Conservation (phyloP, 306 rosid species). For the Hippophae rhamnoides region DNA sequence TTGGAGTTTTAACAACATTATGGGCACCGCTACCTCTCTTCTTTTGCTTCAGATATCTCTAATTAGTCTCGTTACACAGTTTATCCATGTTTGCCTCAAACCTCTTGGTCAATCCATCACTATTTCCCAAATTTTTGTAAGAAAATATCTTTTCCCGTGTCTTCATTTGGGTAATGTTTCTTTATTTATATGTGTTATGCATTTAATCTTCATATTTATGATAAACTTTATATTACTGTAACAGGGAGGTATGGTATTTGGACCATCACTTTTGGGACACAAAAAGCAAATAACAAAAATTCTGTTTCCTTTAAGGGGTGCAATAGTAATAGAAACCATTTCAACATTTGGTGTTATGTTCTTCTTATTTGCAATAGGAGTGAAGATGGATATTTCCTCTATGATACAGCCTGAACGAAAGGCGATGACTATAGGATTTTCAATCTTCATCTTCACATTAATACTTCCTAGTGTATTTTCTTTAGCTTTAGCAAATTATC, state of each 20-base stretch:
- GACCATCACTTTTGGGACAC: conserved; percentile 48
- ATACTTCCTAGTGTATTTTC: conserved; percentile 3
- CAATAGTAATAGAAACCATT: conserved; percentile 26
- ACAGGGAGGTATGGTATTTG: conserved; percentile 51
- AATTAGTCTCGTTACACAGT: conserved; percentile 25
- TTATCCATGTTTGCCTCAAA: conserved; percentile 24
- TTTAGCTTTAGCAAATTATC: neutral
- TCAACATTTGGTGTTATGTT: conserved; percentile 36
- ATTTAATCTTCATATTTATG: too few species aligned
- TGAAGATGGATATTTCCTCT: conserved; percentile 26
- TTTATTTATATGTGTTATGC: too few species aligned
- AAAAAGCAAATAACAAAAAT: neutral
- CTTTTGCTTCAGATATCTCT: conserved; percentile 42
- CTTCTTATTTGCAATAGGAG: conserved; percentile 38
- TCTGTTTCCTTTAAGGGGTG: conserved; percentile 38
- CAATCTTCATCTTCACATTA: conserved; percentile 21
- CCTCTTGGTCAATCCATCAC: conserved; percentile 56
- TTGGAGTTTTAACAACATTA: conserved; percentile 18
- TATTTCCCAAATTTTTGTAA: conserved; percentile 60
- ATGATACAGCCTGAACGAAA: conserved; percentile 32
- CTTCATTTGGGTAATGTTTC: neutral
- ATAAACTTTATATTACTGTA: too few species aligned
- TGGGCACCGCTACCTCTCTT: conserved; percentile 35
- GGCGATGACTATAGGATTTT: conserved; percentile 28
- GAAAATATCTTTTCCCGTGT: neutral